A percentile compares a stretch with the other conserved stretches of the same genome.
Conservation (phyloP, 768 basidiomycete genomes). For the Gymnopilus dilepis region DNA sequence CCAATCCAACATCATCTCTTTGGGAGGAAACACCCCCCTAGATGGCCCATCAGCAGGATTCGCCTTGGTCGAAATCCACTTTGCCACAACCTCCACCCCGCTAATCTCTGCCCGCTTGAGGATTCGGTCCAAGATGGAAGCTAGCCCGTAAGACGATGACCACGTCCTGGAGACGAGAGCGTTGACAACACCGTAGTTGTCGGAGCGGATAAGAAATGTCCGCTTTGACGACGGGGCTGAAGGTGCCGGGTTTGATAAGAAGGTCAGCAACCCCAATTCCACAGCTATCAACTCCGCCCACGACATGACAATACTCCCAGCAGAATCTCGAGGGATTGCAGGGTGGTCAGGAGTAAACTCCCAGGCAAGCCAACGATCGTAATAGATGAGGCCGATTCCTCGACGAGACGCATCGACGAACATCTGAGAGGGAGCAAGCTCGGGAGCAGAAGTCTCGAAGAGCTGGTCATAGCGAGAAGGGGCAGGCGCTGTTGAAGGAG, state of each 20-base stretch:
- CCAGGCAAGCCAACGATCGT: constrained; percentile 46
- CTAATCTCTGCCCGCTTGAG: constrained; percentile 25
- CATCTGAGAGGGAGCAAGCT: neutral
- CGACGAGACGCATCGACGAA: constrained; percentile 44
- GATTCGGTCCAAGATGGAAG: constrained; percentile 34
- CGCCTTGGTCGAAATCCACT: constrained; percentile 35
- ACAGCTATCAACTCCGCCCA: constrained; percentile 53
- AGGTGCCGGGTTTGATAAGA: constrained; percentile 29
- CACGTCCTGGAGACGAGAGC: constrained; percentile 33
- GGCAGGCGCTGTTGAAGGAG: neutral
- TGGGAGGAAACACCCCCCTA: constrained; percentile 26
- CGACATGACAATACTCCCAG: constrained; percentile 36
- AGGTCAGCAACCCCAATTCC: constrained; percentile 42
- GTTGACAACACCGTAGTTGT: constrained; percentile 46
- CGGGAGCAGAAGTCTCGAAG: too few species aligned
- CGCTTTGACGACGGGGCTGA: neutral
- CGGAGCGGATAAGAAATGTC: constrained; percentile 37
- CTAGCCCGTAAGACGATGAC: constrained; percentile 28
- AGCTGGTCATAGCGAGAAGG: neutral
- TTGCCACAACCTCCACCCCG: constrained; percentile 28
- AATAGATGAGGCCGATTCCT: constrained; percentile 46
- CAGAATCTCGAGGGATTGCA: constrained; percentile 31
- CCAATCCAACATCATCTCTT: constrained; percentile 9
- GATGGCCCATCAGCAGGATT: constrained; percentile 43
- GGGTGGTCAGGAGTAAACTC: constrained; percentile 24